Percentiles rank a stretch among this genome's conserved stretches.
Evolutionary conservation across 139 green algal species (phyloP).

Genomic region (Deuterostichococcus epilithicus): DNA sequence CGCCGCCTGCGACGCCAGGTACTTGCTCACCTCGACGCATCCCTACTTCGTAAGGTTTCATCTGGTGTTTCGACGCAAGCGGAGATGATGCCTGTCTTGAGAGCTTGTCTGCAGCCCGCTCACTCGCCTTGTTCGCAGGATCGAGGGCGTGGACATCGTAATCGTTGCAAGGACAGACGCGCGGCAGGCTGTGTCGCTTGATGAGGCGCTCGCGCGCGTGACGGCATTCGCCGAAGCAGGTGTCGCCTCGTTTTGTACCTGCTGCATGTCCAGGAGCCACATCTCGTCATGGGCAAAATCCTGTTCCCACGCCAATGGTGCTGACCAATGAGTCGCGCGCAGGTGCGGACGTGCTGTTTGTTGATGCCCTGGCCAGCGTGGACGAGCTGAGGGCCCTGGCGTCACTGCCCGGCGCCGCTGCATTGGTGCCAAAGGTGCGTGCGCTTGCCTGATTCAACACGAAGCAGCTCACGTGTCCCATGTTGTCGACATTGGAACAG

Average conservation of each 20-base stretch:
- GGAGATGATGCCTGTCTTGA: background rate
- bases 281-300: too few relatives aligned
- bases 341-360: slow-evolving; percentile 92
- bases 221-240: slow-evolving; percentile 79
- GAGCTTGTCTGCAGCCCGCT: background rate
- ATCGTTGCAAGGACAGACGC: slow-evolving; percentile 86
- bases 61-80: slow-evolving; percentile 6
- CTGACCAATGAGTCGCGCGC: slow-evolving; percentile 28
- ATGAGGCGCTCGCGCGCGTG: slow-evolving; percentile 77
- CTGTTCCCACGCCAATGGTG: too few relatives aligned
- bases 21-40: background rate
- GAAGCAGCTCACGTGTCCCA: too few relatives aligned
- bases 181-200: slow-evolving; percentile 52
- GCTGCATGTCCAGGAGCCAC: too few relatives aligned
- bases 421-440: background rate
- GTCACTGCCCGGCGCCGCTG: background rate
- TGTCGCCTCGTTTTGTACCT: background rate
- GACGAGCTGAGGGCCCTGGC: slow-evolving; percentile 83
- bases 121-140: slow-evolving; percentile 24
- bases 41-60: too few relatives aligned
- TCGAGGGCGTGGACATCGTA: slow-evolving; percentile 86
- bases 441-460: too few relatives aligned
- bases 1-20: slow-evolving; percentile 74
- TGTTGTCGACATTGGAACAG: too few relatives aligned
- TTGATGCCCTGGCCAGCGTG: slow-evolving; percentile 83